Evolutionary conservation across 805 yeast species (phyloP), one percentile per base, ranked within the genome.

Genomic region (Candida awuae): DNA sequence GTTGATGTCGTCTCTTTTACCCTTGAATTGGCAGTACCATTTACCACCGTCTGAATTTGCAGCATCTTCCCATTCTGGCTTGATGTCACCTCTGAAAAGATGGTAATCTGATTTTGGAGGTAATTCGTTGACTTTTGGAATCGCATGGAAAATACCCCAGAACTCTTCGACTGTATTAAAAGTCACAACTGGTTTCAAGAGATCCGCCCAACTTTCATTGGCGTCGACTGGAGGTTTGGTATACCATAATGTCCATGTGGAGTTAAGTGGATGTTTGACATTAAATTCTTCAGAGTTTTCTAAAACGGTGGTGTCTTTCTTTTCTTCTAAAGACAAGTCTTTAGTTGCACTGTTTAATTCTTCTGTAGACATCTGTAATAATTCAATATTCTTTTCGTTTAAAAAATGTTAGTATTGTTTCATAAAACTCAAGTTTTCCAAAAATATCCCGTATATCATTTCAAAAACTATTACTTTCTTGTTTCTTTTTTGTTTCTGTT

Each of bases 21-120:
- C 71, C 61, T 70, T 80, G 65, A 82, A 78, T 64, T 74, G 79
- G 66, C 75, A 84, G 31, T 84, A 71, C 95, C 96, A 92, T 67
- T 84, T 86, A 57, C 98, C 98, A 59, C 98, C 98, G 52, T 79
- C 72, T 44, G 84, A 63, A 65, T 92, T 92, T 49, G 77, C 75
- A 39, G 67, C 71, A 63, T 92, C 97, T 71, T 92, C 98, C 98
- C 98, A 92, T 72, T 92, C 97, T 41, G 98, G 98, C 63, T 85
- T 82, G 55, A 92, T 78, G 42, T 87, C 95, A 59, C 82, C 84
- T 67, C 90, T 83, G 72, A 92, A 92, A 56, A 90, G 76, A 62
- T 92, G 95, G 67, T 90, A 90, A 66, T 92, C 97, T 10, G 96
- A 84, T 64, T 80, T 84, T 55, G 81, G 58, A 52, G 97, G 97